These are phyloP conservation scores for Pilatotrama ljubarskyi DNA, from an alignment of 768 basidiomycete genomes.

Conservation along the genomic window DNA sequence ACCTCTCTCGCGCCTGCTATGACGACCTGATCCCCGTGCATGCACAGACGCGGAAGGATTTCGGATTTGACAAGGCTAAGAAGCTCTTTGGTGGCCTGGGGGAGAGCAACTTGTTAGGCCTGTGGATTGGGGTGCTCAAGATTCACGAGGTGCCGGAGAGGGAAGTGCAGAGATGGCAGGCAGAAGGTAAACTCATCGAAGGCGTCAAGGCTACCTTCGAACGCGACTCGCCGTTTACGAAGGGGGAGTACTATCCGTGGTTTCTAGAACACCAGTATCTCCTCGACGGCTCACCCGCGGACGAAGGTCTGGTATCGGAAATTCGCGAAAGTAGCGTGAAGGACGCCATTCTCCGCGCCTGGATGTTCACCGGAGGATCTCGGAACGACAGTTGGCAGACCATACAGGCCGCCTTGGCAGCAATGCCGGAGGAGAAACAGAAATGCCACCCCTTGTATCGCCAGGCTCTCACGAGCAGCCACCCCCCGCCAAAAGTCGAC, in stretches of 20 bases:
- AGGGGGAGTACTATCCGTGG: constrained; percentile 38
- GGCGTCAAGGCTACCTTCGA: constrained; percentile 36
- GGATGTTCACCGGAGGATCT: constrained; percentile 5
- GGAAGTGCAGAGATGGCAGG: constrained; percentile 36
- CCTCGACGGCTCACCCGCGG: constrained; percentile 22
- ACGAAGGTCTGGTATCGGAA: background rate
- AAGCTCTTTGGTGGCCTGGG: constrained; percentile 10
- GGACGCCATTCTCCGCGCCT: constrained; percentile 4
- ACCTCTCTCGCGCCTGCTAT: constrained; percentile 33
- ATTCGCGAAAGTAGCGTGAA: background rate
- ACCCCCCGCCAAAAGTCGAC: background rate
- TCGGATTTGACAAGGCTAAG: constrained; percentile 34
- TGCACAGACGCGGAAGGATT: constrained; percentile 35
- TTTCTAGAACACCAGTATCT: constrained; percentile 37
- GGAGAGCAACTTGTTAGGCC: constrained; percentile 29
- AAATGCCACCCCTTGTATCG: constrained; percentile 1
- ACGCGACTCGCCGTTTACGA: constrained; percentile 21
- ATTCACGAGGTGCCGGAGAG: constrained; percentile 25
- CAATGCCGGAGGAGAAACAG: background rate
- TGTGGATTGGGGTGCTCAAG: constrained; percentile 36
- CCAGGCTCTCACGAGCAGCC: background rate
- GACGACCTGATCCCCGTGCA: constrained; percentile 33
- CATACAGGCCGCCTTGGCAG: background rate
- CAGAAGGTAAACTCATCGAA: constrained; percentile 33
- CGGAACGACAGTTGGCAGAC: background rate